Base-by-base conservation (phyloP, 192 early-diverging fungal species). In the Chytriomyces confervae region DNA sequence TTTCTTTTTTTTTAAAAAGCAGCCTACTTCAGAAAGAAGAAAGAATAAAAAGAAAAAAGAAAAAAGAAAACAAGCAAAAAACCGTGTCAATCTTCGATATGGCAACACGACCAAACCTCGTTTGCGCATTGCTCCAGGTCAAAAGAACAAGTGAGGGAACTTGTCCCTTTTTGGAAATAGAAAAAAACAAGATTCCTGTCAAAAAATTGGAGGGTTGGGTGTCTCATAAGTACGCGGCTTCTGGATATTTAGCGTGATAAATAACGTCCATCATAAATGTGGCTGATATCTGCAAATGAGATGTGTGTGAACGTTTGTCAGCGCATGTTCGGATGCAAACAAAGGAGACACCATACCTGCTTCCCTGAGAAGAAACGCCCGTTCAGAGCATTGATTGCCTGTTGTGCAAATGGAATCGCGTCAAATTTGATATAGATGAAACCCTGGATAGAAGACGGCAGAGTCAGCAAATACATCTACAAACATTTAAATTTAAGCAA, bases 281-380 rank as follows among this genome's bases (percentile, higher is more conserved):
- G 48, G 90, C 90, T 69, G 84, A 80, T 72, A 91, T 90, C 84
- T 85, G 81, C 43, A 23, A 43, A 27, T 48, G 18, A 48, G 27
- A 48, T 10, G 9, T 16, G 46, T 27, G 18, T 49, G 13, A 11
- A 48, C 11, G 24, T 18, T 61, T 60, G 70, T 18, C 7, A 5
- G 27, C 23, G 18, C 50, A 9, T 36, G 6, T 10, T 57, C 3
- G 0, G n/a, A 8, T 1, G 50, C 7, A 53, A 51, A 60, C 51
- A 23, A 60, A 44, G 13, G 11, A 60, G 20, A 65, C 36, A 20
- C 1, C 51, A 36, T 44, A 85, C 83, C 82, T 93, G 88, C 76
- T 93, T 93, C 43, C 95, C 94, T 74, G 92, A 93, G 87, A 98
- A 98, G 91, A 94, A 98, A 45, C 96, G 85, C 5, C 91, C 91